Base-by-base conservation (phyloP, 2,329 filamentous ascomycete species). In the Arthrobotrys megalospora region DNA sequence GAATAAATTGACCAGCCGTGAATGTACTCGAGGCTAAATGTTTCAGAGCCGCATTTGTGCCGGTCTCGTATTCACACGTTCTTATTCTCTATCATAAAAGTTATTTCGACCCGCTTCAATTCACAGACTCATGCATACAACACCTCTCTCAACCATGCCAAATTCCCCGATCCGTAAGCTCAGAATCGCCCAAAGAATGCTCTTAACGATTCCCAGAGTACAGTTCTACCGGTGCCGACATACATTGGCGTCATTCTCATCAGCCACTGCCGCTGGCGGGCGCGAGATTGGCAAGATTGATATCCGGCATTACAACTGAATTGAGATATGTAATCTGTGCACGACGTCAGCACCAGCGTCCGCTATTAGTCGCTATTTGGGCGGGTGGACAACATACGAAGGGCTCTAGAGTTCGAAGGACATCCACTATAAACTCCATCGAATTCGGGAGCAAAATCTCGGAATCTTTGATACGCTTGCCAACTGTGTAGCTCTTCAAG, bases 401-500 rank as follows among this genome's bases (percentile, higher is more conserved):
- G 48, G 91, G 91, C 79, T 90, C 89, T 88, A 97, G 89, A 64
- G 89, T 87, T 36, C 87, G 86, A 80, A 97, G 85, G 21, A 93
- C 85, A 45, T 88, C 87, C 64, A 87, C 86, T 65, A 97, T 87
- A 82, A 88, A 89, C 34, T 90, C 88, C 84, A 93, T 88, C 14
- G 89, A 90, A 82, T 89, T 86, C 55, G 88, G 85, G 53, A 87
- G 86, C 41, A 90, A 86, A 19, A 97, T 86, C 58, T 92, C 86
- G 8, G 87, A 84, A 81, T 94, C 93, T 11, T 87, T 83, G 41
- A 97, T 84, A 82, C 90, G 89, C 76, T 87, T 90, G 43, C 89
- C 88, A 21, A 96, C 85, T 0, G 92, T 94, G 83, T 92, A 97
- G 83, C 91, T 96, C 78, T 90, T 89, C 82, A 97, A 87, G 81